Evolutionary conservation across 805 yeast species (phyloP), one percentile per base, ranked within the genome.

Genomic region (Saturnispora sanitii): DNA sequence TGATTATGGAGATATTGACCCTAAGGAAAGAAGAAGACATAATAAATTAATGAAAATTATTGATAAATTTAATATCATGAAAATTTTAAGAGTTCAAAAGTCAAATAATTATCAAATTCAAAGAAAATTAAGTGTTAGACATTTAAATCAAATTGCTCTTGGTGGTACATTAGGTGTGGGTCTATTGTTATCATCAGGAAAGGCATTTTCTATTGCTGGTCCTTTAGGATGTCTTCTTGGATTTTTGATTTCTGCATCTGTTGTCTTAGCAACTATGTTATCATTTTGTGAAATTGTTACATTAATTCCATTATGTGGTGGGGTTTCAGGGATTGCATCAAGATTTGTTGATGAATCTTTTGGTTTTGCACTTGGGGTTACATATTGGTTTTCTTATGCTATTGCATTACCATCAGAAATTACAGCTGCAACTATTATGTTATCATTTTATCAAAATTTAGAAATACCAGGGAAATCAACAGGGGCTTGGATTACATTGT

Each of bases 91-190:
- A 19, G 41, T 45, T 17, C 51, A 44, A 40, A 22, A 37, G 13
- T 41, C 48, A 19, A 47, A 52, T 29, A 53, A 52, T 31, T 54
- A 58, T 29, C 52, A 54, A 34, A 54, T 78, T 34, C 82, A 77
- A 45, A 61, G 88, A 42, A 75, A 74, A 45, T 62, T 82, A 33
- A 70, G 70, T 40, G 75, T 77, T 22, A 61, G 86, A 18, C 90
- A 82, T 56, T 60, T 82, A 16, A 87, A 82, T 53, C 79, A 82
- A 77, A 77, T 82, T 35, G 82, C 88, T 0, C 64, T 83, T 23
- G 86, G 87, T 3, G 90, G 87, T 2, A 80, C 88, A 0, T 57
- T 82, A 4, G 92, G 92, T 1, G 90, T 82, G 13, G 92, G 94
- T 0, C 58, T 82, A 16, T 69, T 79, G 42, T 60, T 82, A 19